phyloP scores from a whole-genome alignment of 768 basidiomycete species.

The Xanthoconium stramineum region DNA sequence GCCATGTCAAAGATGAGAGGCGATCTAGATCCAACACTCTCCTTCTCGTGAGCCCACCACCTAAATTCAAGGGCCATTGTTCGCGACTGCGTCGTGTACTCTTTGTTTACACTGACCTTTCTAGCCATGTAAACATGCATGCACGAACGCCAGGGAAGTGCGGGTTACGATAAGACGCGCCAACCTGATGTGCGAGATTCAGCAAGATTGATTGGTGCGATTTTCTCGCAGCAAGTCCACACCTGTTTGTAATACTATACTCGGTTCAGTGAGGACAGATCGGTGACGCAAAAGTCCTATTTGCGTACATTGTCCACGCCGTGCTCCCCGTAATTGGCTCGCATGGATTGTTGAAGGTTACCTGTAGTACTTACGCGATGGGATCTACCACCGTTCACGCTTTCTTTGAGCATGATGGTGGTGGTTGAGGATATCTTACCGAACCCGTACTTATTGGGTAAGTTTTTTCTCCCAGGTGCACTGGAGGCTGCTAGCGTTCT shows the following conservation, averaged over 20 bases:
- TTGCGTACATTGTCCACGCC: constrained; percentile 57
- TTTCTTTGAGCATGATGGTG: constrained; percentile 6
- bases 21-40: constrained; percentile 4
- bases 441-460: too few relatives aligned
- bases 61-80: constrained; percentile 16
- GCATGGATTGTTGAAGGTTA: constrained; percentile 41
- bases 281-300: background rate
- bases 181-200: constrained; percentile 37
- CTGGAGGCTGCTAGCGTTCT: too few relatives aligned
- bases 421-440: background rate
- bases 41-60: constrained; percentile 25
- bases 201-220: background rate
- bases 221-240: background rate
- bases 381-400: constrained; percentile 14
- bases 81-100: background rate
- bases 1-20: constrained; percentile 30
- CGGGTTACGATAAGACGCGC: constrained; percentile 68
- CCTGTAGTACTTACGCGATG: constrained; percentile 23
- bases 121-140: constrained; percentile 52
- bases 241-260: constrained; percentile 31
- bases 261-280: constrained; percentile 5
- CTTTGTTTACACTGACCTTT: constrained; percentile 35
- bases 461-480: too few relatives aligned
- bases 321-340: constrained; percentile 47
- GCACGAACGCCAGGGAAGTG: constrained; percentile 65